phyloP scores from a whole-genome alignment of 768 basidiomycete genomes.

The Leccinellum rugosiceps region DNA sequence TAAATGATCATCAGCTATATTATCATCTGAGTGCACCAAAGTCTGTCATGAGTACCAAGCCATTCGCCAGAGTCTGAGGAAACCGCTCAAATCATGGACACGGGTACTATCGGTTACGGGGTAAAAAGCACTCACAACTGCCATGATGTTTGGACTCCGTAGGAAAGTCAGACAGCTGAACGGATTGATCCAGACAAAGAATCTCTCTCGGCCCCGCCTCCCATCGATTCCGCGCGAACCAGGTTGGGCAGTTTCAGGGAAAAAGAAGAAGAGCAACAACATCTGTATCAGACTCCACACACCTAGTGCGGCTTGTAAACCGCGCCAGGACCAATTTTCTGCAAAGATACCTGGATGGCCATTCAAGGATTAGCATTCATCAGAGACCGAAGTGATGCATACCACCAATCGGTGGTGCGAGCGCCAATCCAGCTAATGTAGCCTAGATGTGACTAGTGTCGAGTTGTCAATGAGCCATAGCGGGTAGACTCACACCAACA shows the following conservation, averaged over 20 bases:
- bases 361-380: background rate
- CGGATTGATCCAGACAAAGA: slow-evolving; percentile 56
- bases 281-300: slow-evolving; percentile 39
- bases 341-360: slow-evolving; percentile 41
- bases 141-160: slow-evolving; percentile 56
- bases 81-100: background rate
- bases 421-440: slow-evolving; percentile 53
- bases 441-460: slow-evolving; percentile 31
- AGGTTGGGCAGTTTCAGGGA: slow-evolving; percentile 70
- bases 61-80: slow-evolving; percentile 42
- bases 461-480: background rate
- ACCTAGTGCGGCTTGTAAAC: slow-evolving; percentile 50
- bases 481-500: slow-evolving; percentile 39
- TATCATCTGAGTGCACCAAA: slow-evolving; percentile 27
- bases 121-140: slow-evolving; percentile 41
- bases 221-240: slow-evolving; percentile 54
- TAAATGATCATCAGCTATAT: background rate
- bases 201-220: slow-evolving; percentile 10
- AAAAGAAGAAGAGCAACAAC: slow-evolving; percentile 38
- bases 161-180: slow-evolving; percentile 48
- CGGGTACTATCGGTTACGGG: background rate
- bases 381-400: background rate
- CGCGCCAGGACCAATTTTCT: slow-evolving; percentile 64
- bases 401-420: slow-evolving; percentile 62
- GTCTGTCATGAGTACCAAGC: slow-evolving; percentile 25